A percentile compares a stretch with the other conserved stretches of the same genome.
phyloP scores from a whole-genome alignment of 2,329 filamentous ascomycete genomes.

The Fonsecaea nubica region DNA sequence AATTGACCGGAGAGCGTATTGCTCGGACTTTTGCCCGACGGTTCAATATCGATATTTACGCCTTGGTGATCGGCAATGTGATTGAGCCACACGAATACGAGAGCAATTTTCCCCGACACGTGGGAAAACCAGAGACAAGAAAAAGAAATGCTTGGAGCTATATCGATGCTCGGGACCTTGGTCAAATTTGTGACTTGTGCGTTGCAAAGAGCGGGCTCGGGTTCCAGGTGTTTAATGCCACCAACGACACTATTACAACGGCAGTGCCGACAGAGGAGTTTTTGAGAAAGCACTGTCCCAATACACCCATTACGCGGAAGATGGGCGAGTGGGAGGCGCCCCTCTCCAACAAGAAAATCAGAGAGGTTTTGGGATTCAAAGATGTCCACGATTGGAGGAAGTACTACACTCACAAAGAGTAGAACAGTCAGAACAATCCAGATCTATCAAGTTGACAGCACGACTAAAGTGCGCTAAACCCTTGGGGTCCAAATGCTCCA shows the following conservation, averaged over 20 bases:
- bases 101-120: conserved; percentile 59
- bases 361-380: conserved; percentile 63
- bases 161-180: conserved; percentile 67
- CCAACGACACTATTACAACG: conserved; percentile 67
- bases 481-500: neutral
- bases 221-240: conserved; percentile 70
- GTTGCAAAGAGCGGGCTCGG: conserved; percentile 63
- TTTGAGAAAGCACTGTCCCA: conserved; percentile 57
- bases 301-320: conserved; percentile 60
- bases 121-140: conserved; percentile 58
- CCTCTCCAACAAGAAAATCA: conserved; percentile 66
- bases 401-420: conserved; percentile 45
- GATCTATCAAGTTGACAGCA: neutral
- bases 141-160: conserved; percentile 69
- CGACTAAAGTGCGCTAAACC: neutral
- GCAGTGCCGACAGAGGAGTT: conserved; percentile 60
- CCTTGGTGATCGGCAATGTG: conserved; percentile 66
- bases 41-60: conserved; percentile 65
- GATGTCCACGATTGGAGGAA: conserved; percentile 65
- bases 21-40: conserved; percentile 64
- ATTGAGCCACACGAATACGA: conserved; percentile 68
- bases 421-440: conserved; percentile 9
- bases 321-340: conserved; percentile 67
- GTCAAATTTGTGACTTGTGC: conserved; percentile 64
- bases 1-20: conserved; percentile 65